Evolutionary conservation across 257 asterid species (phyloP), one percentile per base, ranked within the genome.

Genomic region (Salvia miltiorrhiza): DNA sequence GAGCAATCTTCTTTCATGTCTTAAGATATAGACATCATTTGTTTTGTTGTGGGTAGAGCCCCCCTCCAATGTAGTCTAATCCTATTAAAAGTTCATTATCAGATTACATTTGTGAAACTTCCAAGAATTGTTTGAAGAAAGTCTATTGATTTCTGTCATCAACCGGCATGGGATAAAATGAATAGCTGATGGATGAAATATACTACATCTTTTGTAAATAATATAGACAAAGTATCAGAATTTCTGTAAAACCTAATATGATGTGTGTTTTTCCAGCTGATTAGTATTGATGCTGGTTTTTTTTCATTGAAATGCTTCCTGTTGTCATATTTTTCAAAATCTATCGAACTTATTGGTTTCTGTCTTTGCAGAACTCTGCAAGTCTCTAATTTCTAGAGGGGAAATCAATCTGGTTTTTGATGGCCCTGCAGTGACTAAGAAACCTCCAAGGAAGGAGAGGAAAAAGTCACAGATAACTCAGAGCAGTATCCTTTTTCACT

Each of bases 391-490:
- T 55, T 76, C 80, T 74, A 20, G 45, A 56, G 80, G 35, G 44
- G 91, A 65, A 44, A 69, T 61, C 68, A 56, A 28, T 80, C 76
- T 72, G 69, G 88, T 83, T 85, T 78, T 72, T 68, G 80, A 79
- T 55, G 88, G 81, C 30, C 71, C 74, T 65, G 75, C 78, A 53
- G 80, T 75, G 69, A 81, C 72, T 66, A 87, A 70, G 80, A 92
- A 88, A 77, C 93, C 96, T 64, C 88, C 81, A 21, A 81, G 89
- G 76, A 92, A 92, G 84, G 90, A 78, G 79, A 81, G 88, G 79
- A 90, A 84, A 79, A 90, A 88, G 83, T 72, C 78, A 68, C 73
- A 41, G 64, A 73, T 54, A 74, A 62, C 80, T 67, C 81, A 75
- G 69, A 77, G 89, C 76, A 76, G 98, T 92, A 92, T 90, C 97